These are phyloP conservation scores for Lagenidium giganteum DNA, from an alignment of 352 stramenopile species.

Conservation along the genomic window DNA sequence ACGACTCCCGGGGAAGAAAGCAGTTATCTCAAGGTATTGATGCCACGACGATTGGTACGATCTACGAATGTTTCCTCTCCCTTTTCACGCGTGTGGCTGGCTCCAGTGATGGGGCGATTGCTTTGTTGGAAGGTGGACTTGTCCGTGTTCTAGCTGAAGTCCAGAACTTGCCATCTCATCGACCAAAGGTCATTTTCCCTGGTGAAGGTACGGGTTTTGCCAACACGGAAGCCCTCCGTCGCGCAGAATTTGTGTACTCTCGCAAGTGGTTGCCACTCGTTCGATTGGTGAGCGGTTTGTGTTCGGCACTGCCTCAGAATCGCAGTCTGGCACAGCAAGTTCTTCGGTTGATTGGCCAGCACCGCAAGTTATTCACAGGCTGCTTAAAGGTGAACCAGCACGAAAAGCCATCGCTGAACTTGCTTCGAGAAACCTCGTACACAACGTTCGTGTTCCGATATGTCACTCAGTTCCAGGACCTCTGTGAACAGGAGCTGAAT, in stretches of 20 bases:
- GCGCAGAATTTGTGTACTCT: slow-evolving; percentile 56
- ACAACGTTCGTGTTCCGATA: slow-evolving; percentile 81
- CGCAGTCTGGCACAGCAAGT: slow-evolving; percentile 50
- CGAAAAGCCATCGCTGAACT: slow-evolving; percentile 35
- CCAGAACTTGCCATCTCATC: slow-evolving; percentile 60
- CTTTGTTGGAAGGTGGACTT: slow-evolving; percentile 65
- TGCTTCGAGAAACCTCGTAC: slow-evolving; percentile 69
- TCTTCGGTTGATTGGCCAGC: slow-evolving; percentile 50
- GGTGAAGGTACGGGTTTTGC: slow-evolving; percentile 18
- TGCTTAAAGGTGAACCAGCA: slow-evolving; percentile 55
- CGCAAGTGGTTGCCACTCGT: slow-evolving; percentile 76
- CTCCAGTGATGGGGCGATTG: slow-evolving; percentile 56
- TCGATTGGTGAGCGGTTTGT: slow-evolving; percentile 53
- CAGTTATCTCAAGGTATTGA: slow-evolving; percentile 45
- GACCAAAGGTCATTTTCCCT: slow-evolving; percentile 49
- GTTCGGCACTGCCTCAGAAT: slow-evolving; percentile 64
- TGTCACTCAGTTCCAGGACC: slow-evolving; percentile 61
- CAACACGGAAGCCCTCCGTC: slow-evolving; percentile 42
- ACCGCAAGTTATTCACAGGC: slow-evolving; percentile 67
- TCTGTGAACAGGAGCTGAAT: slow-evolving; percentile 57
- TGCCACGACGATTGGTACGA: slow-evolving; percentile 61
- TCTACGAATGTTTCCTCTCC: slow-evolving; percentile 82
- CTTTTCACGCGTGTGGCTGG: slow-evolving; percentile 63
- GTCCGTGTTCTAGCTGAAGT: slow-evolving; percentile 57
- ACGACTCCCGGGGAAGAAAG: slow-evolving; percentile 32